phyloP scores from a whole-genome alignment of 176 grass and related monocot genomes.

The Carex myosuroides region DNA sequence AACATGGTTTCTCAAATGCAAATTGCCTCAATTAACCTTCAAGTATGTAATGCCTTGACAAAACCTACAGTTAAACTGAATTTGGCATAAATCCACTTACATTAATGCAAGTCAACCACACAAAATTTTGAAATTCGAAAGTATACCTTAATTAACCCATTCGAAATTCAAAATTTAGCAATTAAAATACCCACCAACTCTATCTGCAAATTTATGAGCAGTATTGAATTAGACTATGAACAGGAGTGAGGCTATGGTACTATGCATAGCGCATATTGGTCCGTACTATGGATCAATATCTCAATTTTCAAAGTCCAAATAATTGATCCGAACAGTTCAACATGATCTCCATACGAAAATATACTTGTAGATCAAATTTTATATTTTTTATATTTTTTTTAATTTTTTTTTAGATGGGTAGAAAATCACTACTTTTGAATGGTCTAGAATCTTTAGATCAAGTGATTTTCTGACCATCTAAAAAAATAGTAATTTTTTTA shows the following conservation, averaged over 20 bases:
- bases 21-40: background rate
- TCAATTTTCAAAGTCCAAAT: too few species aligned
- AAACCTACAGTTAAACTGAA: background rate
- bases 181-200: slow-evolving; percentile 11
- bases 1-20: background rate
- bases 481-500: too few species aligned
- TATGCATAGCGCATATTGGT: too few species aligned
- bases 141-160: background rate
- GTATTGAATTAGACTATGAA: background rate
- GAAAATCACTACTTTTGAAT: too few species aligned
- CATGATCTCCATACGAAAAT: too few species aligned
- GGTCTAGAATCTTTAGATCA: too few species aligned
- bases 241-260: background rate
- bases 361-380: too few species aligned
- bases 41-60: background rate
- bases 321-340: too few species aligned
- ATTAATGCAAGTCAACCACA: background rate
- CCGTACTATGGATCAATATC: too few species aligned
- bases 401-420: too few species aligned
- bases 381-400: too few species aligned
- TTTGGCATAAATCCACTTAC: background rate
- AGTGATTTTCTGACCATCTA: too few species aligned
- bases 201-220: background rate
- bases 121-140: background rate
- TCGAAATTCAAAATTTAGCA: slow-evolving; percentile 8